Conservation (phyloP, 2,329 filamentous ascomycete species). For the Ascochyta pisi region DNA sequence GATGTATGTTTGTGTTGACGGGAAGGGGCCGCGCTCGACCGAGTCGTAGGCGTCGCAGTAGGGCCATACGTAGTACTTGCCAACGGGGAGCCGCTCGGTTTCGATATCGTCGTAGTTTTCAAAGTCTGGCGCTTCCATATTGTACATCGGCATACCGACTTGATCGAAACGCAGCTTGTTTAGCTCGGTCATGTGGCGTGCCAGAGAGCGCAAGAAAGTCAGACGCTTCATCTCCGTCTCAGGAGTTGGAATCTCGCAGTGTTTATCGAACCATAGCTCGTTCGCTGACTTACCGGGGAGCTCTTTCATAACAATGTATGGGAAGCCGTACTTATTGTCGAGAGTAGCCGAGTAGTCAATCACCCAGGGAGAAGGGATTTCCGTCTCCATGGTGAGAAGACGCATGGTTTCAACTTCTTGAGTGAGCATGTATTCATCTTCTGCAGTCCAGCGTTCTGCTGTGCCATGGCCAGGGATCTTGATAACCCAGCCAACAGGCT, state of each 20-base stretch:
- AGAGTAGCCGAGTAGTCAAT: slow-evolving; percentile 20
- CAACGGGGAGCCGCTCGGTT: neutral
- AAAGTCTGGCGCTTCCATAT: neutral
- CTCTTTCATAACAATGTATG: slow-evolving; percentile 28
- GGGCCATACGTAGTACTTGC: slow-evolving; percentile 5
- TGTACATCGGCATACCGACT: slow-evolving; percentile 15
- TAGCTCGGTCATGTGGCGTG: slow-evolving; percentile 15
- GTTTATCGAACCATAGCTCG: slow-evolving; percentile 20
- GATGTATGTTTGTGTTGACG: neutral
- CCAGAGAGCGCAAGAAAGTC: slow-evolving; percentile 24
- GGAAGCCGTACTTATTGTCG: slow-evolving; percentile 22
- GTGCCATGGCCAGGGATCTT: slow-evolving; percentile 10
- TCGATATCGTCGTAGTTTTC: slow-evolving; percentile 4
- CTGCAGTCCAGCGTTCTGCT: neutral
- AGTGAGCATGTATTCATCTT: slow-evolving; percentile 2
- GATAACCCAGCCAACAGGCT: slow-evolving; percentile 1
- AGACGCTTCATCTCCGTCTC: slow-evolving; percentile 12
- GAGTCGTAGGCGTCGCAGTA: neutral
- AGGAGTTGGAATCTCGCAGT: neutral
- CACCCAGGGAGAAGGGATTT: slow-evolving; percentile 19
- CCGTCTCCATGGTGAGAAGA: neutral
- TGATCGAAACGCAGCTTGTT: slow-evolving; percentile 16
- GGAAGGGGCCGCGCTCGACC: neutral
- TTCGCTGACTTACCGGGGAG: slow-evolving; percentile 15
- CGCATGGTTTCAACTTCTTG: slow-evolving; percentile 2